Conservation (phyloP, 768 basidiomycete genomes). For the Xerocomus potaroensis region DNA sequence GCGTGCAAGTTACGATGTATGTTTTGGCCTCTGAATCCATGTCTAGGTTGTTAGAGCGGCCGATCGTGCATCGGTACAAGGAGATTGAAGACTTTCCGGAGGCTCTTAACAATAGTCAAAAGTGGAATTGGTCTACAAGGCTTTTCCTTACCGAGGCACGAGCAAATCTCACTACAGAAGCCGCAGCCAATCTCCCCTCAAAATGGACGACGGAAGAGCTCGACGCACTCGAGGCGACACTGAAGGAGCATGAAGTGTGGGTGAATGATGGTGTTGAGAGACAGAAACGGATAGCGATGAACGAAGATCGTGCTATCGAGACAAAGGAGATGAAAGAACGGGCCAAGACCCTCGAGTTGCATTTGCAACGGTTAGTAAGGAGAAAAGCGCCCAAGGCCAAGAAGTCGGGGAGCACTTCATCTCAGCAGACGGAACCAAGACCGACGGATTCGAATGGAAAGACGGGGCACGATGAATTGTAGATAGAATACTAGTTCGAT, state of each 20-base stretch:
- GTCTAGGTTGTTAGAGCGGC: conserved; percentile 66
- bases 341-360: conserved; percentile 75
- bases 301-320: conserved; percentile 84
- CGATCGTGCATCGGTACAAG: conserved; percentile 81
- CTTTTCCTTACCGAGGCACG: conserved; percentile 84
- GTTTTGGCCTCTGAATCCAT: conserved; percentile 4
- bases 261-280: conserved; percentile 74
- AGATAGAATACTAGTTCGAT: conserved; percentile 15
- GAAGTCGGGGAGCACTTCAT: too few relatives aligned
- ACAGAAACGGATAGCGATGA: conserved; percentile 68
- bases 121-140: conserved; percentile 83
- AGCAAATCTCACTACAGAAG: conserved; percentile 66
- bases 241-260: conserved; percentile 84
- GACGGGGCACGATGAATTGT: conserved; percentile 29
- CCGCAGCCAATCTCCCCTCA: conserved; percentile 54
- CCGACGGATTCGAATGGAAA: conserved; percentile 16
- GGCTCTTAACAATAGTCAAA: conserved; percentile 76
- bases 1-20: conserved; percentile 26
- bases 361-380: conserved; percentile 62
- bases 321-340: conserved; percentile 82
- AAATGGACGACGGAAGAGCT: conserved; percentile 90
- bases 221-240: conserved; percentile 65
- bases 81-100: conserved; percentile 86
- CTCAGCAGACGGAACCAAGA: too few relatives aligned
- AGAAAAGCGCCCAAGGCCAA: conserved; percentile 63